Evolutionary conservation across 2,329 filamentous ascomycete species (phyloP).

Genomic region (Tolypocladium capitatum): DNA sequence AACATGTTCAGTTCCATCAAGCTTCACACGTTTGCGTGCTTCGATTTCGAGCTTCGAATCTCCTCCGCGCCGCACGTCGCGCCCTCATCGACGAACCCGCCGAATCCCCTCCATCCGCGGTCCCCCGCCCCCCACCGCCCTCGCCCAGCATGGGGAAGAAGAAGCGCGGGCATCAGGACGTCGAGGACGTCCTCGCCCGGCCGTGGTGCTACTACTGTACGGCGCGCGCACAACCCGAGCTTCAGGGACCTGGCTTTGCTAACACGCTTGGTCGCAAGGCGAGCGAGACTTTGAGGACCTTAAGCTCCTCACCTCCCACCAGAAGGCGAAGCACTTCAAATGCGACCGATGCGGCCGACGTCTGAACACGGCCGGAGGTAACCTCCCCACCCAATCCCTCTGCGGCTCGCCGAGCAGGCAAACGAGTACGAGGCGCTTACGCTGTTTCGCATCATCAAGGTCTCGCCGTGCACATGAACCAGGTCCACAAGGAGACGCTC

Average conservation of each 20-base stretch:
- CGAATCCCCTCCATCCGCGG: too few relatives aligned
- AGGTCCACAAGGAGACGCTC: slow-evolving; percentile 92
- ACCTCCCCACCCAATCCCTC: slow-evolving; percentile 11
- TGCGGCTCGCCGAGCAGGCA: neutral
- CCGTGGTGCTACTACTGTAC: slow-evolving; percentile 97
- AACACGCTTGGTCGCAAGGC: slow-evolving; percentile 27
- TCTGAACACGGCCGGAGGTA: slow-evolving; percentile 89
- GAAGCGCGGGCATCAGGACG: slow-evolving; percentile 71
- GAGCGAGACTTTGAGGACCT: slow-evolving; percentile 97
- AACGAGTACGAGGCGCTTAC: neutral
- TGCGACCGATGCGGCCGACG: slow-evolving; percentile 81
- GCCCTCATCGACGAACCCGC: too few relatives aligned
- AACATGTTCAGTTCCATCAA: too few relatives aligned
- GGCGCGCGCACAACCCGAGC: slow-evolving; percentile 5
- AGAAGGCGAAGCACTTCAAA: slow-evolving; percentile 99
- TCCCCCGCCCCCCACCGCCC: too few relatives aligned
- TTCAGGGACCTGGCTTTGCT: slow-evolving; percentile 3
- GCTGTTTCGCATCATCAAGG: slow-evolving; percentile 34
- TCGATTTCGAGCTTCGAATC: neutral
- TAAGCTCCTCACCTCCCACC: slow-evolving; percentile 91
- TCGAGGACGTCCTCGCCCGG: slow-evolving; percentile 76
- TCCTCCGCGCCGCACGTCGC: neutral
- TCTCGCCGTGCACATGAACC: slow-evolving; percentile 92
- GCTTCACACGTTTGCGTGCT: neutral
- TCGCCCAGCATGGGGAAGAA: slow-evolving; percentile 62